Percentiles rank a stretch among this genome's conserved stretches.
phyloP scores from a whole-genome alignment of 345 rosid genomes.

The Euphorbia pulcherrima region DNA sequence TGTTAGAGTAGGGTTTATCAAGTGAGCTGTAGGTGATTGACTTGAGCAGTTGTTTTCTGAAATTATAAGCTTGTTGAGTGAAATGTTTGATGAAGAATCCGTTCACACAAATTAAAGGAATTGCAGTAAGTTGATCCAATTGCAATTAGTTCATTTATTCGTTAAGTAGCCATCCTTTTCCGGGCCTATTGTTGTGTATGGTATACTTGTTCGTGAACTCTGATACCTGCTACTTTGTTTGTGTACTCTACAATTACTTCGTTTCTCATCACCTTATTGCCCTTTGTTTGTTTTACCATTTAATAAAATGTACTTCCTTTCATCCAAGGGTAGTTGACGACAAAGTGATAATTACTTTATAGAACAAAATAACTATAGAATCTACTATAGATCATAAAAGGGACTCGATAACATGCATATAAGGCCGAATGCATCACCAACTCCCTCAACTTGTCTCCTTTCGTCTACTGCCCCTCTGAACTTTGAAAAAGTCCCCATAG shows the following conservation, averaged over 20 bases:
- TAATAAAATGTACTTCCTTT: not conserved
- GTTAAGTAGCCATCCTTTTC: not conserved
- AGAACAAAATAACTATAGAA: not conserved
- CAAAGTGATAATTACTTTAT: not conserved
- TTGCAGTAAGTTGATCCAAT: not conserved
- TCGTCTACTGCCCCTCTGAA: no score
- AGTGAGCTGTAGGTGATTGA: not conserved
- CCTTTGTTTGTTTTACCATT: no score
- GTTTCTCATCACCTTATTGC: no score
- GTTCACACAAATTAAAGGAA: no score
- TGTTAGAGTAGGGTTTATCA: conserved; percentile 8
- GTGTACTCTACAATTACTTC: not conserved
- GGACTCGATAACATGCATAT: not conserved
- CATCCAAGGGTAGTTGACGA: not conserved
- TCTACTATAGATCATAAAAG: not conserved
- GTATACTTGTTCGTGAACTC: not conserved
- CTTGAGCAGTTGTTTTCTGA: not conserved
- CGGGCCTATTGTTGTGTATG: not conserved
- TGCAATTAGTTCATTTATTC: not conserved
- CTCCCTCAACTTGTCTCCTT: no score
- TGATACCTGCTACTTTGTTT: not conserved
- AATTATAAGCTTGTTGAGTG: not conserved
- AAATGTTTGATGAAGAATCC: not conserved
- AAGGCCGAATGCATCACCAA: no score
- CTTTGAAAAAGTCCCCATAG: no score